These are phyloP conservation scores for Aspergillus terreus DNA, from an alignment of 2,329 filamentous ascomycete species.

Conservation along the genomic window DNA sequence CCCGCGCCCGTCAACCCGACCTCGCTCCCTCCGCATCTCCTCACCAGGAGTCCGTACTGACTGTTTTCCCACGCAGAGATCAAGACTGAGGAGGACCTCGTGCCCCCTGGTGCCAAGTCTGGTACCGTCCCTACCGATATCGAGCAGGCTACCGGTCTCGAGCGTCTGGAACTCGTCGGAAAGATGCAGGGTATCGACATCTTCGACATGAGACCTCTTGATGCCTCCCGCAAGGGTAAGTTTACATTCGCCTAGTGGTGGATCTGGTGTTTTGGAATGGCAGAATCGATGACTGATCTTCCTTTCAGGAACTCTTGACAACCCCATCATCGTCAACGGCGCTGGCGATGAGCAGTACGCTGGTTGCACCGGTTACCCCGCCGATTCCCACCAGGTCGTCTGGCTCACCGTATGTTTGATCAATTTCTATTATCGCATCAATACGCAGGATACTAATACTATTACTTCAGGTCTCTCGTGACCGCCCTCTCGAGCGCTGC, in stretches of 20 bases:
- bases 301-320: conserved; percentile 70
- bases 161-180: conserved; percentile 96
- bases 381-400: conserved; percentile 82
- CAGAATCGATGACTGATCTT: not conserved
- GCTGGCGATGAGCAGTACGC: conserved; percentile 94
- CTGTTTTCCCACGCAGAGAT: conserved; percentile 62
- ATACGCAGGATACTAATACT: not conserved
- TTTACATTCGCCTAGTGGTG: not conserved
- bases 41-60: conserved; percentile 5
- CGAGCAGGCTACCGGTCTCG: conserved; percentile 93
- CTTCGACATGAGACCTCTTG: conserved; percentile 97
- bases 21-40: not conserved
- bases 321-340: conserved; percentile 87
- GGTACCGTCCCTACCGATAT: conserved; percentile 90
- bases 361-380: conserved; percentile 92
- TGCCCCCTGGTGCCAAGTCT: conserved; percentile 73
- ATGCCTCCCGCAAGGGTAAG: conserved; percentile 80
- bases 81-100: conserved; percentile 74
- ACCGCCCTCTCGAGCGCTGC: conserved; percentile 92
- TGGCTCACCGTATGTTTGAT: conserved; percentile 73
- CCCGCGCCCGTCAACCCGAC: not conserved
- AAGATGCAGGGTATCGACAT: conserved; percentile 99
- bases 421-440: not conserved
- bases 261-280: not conserved
- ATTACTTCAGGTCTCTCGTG: conserved; percentile 66